phyloP scores from a whole-genome alignment of 2,329 filamentous ascomycete species.

The Cordyceps militaris region DNA sequence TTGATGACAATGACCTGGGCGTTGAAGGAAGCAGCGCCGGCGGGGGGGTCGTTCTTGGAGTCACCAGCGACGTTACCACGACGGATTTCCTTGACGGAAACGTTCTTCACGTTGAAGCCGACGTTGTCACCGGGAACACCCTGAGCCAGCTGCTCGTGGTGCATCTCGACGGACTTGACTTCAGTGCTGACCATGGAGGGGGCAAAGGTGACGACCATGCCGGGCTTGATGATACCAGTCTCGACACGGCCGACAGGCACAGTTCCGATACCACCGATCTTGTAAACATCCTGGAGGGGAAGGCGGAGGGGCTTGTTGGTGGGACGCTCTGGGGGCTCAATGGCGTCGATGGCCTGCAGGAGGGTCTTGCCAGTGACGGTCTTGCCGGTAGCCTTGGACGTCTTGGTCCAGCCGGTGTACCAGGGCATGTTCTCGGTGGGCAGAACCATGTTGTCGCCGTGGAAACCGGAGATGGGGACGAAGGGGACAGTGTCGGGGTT shows the following conservation, averaged over 20 bases:
- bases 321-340: conserved; percentile 87
- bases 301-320: conserved; percentile 99
- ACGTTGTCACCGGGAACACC: conserved; percentile 99
- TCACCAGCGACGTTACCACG: conserved; percentile 99
- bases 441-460: conserved; percentile 99
- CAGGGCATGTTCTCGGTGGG: conserved; percentile 89
- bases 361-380: conserved; percentile 91
- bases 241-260: conserved; percentile 99
- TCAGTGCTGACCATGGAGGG: conserved; percentile 99
- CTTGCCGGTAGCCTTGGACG: conserved; percentile 82
- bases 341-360: conserved; percentile 96
- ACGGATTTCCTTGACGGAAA: conserved; percentile 99
- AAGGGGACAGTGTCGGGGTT: conserved; percentile 98
- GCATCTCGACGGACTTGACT: conserved; percentile 99
- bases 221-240: conserved; percentile 91
- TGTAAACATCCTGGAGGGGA: conserved; percentile 99
- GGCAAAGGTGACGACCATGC: conserved; percentile 96
- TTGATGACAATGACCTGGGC: conserved; percentile 99
- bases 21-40: conserved; percentile 87
- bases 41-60: conserved; percentile 98
- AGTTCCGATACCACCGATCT: conserved; percentile 99
- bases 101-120: conserved; percentile 99
- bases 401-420: conserved; percentile 99
- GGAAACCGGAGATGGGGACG: conserved; percentile 99
- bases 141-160: conserved; percentile 97